Evolutionary conservation across 768 basidiomycete genomes (phyloP).

Genomic region (Suillus occidentalis): DNA sequence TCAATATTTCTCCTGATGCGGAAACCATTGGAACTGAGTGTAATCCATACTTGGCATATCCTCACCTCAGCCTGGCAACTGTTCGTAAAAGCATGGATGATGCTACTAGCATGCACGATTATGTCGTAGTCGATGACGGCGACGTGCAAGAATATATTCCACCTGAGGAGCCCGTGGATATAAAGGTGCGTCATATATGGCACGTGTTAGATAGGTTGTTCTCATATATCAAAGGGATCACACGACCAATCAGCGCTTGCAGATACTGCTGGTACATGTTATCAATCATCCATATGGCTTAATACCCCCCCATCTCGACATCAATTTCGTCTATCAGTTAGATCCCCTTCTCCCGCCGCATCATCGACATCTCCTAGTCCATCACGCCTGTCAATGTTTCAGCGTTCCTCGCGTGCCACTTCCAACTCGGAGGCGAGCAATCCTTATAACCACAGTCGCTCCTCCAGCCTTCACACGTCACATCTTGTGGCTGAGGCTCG

Average conservation of each 20-base stretch:
- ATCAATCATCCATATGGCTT: constrained; percentile 35
- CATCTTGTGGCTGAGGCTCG: constrained; percentile 21
- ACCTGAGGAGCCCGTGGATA: constrained; percentile 13
- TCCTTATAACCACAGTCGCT: constrained; percentile 43
- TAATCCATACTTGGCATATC: constrained; percentile 44
- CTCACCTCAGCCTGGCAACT: constrained; percentile 32
- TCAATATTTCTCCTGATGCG: constrained; percentile 20
- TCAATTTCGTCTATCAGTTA: constrained; percentile 44
- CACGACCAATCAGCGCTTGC: constrained; percentile 21
- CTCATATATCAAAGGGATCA: constrained; percentile 25
- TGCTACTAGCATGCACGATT: constrained; percentile 37
- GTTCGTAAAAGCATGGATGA: constrained; percentile 33
- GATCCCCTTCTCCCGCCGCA: constrained; percentile 40
- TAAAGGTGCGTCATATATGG: constrained; percentile 28
- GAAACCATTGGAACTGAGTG: constrained; percentile 30
- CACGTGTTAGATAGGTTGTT: constrained; percentile 21
- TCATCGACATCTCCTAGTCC: constrained; percentile 34
- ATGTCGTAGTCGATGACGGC: constrained; percentile 40
- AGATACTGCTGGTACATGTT: constrained; percentile 27
- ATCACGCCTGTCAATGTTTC: constrained; percentile 46
- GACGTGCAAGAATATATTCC: constrained; percentile 26
- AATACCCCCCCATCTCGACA: constrained; percentile 40
- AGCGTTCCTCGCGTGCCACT: constrained; percentile 30
- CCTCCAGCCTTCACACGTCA: constrained; percentile 50
- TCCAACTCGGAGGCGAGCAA: constrained; percentile 28